These are phyloP conservation scores for Sanchytrium tribonematis DNA, from an alignment of 371 early-diverging fungal genomes.

Conservation along the genomic window DNA sequence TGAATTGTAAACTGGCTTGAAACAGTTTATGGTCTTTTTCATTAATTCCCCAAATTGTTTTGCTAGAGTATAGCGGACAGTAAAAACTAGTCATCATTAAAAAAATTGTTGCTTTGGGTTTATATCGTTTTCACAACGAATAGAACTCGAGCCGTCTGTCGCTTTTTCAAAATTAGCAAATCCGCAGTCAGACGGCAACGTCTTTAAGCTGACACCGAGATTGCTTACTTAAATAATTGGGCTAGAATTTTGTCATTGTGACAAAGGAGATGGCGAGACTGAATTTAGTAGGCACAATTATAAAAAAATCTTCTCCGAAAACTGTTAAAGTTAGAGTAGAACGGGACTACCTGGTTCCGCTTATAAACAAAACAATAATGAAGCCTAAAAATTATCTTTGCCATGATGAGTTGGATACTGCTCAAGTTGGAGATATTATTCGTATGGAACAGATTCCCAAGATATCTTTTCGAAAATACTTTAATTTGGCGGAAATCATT, in stretches of 20 bases:
- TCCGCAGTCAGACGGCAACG: too few relatives aligned
- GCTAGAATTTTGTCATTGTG: too few relatives aligned
- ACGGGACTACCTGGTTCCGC: background rate
- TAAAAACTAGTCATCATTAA: background rate
- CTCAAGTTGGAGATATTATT: slow-evolving; percentile 64
- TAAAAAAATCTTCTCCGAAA: background rate
- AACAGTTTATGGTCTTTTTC: background rate
- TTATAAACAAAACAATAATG: slow-evolving; percentile 14
- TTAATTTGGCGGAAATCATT: slow-evolving; percentile 57
- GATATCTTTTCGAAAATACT: slow-evolving; percentile 56
- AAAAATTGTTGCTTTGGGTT: too few relatives aligned
- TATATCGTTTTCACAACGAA: too few relatives aligned
- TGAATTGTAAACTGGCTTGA: background rate
- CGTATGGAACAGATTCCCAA: slow-evolving; percentile 70
- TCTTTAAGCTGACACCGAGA: too few relatives aligned
- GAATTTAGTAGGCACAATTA: background rate
- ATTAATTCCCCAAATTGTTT: background rate
- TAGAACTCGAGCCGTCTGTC: too few relatives aligned
- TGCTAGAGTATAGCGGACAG: background rate
- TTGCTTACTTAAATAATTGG: too few relatives aligned
- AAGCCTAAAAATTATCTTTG: slow-evolving; percentile 55
- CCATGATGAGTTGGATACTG: slow-evolving; percentile 55
- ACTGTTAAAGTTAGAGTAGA: background rate
- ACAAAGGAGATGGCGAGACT: background rate
- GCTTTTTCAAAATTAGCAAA: too few relatives aligned